phyloP scores from a whole-genome alignment of 306 rosid species.

The Casuarina equisetifolia region DNA sequence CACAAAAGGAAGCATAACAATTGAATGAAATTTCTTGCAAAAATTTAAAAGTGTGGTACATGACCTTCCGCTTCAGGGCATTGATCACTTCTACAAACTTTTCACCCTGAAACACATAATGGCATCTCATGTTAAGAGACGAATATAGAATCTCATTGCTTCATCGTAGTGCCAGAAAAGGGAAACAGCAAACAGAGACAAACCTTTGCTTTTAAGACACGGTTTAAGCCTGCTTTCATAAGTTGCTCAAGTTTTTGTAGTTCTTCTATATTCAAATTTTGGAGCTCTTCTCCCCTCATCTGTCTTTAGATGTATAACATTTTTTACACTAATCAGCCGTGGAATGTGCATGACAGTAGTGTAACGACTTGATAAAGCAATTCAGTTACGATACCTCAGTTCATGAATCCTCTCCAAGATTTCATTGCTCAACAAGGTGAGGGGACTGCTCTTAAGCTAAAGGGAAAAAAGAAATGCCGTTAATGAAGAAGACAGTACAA shows the following conservation, averaged over 20 bases:
- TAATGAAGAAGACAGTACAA: not conserved
- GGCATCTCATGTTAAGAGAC: not conserved
- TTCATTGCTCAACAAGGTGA: slow-evolving; percentile 18
- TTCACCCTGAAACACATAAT: slow-evolving; percentile 29
- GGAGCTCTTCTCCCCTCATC: slow-evolving; percentile 39
- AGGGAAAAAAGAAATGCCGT: not conserved
- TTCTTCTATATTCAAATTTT: slow-evolving; percentile 25
- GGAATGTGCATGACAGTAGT: not conserved
- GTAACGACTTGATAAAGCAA: not conserved
- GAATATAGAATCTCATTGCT: not conserved
- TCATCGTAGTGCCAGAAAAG: not conserved
- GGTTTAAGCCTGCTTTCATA: slow-evolving; percentile 16
- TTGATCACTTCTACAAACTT: slow-evolving; percentile 11
- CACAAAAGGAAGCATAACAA: not conserved
- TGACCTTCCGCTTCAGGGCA: slow-evolving; percentile 36
- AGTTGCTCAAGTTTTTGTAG: slow-evolving; percentile 26
- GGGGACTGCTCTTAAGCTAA: slow-evolving; percentile 25
- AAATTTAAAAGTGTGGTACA: not conserved
- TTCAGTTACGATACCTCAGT: slow-evolving; percentile 19
- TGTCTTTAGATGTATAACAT: slow-evolving; percentile 15
- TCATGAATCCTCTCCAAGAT: slow-evolving; percentile 30
- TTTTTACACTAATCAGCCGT: not conserved
- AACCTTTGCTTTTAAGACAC: slow-evolving; percentile 33
- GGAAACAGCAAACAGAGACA: not conserved
- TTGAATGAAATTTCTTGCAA: not conserved